A percentile compares a stretch with the other conserved stretches of the same genome.
Evolutionary conservation across 177 flowering plant species (phyloP).

Genomic region (Vitis hybrid): DNA sequence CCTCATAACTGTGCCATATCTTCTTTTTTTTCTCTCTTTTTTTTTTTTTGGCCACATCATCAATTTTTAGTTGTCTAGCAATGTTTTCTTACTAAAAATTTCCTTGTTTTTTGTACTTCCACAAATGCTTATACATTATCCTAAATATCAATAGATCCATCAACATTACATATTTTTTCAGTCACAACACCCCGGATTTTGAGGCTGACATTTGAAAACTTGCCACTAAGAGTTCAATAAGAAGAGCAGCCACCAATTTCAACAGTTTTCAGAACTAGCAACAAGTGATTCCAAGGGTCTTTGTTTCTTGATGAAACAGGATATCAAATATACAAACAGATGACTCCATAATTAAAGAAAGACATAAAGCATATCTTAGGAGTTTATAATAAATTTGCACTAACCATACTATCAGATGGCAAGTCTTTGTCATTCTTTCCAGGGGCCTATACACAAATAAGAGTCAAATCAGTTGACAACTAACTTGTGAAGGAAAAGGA

Average conservation of each 20-base stretch:
- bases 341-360: background rate
- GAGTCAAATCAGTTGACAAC: slow-evolving; percentile 2
- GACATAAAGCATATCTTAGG: background rate
- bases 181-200: background rate
- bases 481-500: background rate
- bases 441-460: slow-evolving; percentile 54
- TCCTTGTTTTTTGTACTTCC: too few relatives aligned
- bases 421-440: slow-evolving; percentile 91
- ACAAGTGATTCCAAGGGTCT: too few relatives aligned
- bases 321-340: background rate
- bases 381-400: slow-evolving; percentile 19
- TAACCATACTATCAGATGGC: slow-evolving; percentile 88
- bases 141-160: too few relatives aligned
- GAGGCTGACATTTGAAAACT: background rate
- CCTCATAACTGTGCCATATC: background rate
- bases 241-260: background rate
- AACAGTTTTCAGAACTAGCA: slow-evolving; percentile 1
- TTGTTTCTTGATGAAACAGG: too few relatives aligned
- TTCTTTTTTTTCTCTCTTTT: too few relatives aligned
- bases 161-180: background rate
- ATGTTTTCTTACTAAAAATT: too few relatives aligned
- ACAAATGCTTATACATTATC: too few relatives aligned
- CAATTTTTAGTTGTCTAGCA: background rate
- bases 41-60: background rate
- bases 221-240: background rate